Evolutionary conservation across 352 stramenopile genomes (phyloP), one percentile per base, ranked within the genome.

Genomic region (Pythium monospermum): DNA sequence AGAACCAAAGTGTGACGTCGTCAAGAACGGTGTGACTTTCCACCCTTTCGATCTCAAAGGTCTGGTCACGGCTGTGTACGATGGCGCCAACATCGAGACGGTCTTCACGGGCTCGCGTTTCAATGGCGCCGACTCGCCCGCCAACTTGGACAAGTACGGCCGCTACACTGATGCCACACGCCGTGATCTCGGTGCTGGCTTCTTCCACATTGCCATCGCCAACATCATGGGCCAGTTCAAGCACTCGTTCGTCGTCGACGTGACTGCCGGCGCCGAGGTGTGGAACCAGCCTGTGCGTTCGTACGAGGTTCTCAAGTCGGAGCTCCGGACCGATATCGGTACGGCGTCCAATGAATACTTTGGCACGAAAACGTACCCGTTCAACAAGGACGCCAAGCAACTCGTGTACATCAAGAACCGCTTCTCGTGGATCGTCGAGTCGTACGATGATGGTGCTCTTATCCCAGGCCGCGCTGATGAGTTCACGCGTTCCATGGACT

Each of bases 231-330:
- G 66, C 7, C 66, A 56, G 13, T 63, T 75, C 21, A 66, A 69
- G 11, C 2, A 48, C 4, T 52, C 60, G 2, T 80, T 83, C 39
- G 41, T 86, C 1, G 54, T 68, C 12, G 75, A 86, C 27, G 59
- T 76, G 2, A 49, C 45, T 4, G 57, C 61, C 11, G 62, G 58
- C 21, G 32, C 44, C 0, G 39, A 72, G 50, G 73, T 85, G 12
- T 85, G 73, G 71, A 85, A 87, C 62, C 70, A 83, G 50, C 73
- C 73, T 7, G 61, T 87, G 39, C 66, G 69, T 30, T 59, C 66
- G 32, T 78, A 77, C 51, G 49, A 73, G 38, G 53, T 83, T 33
- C 27, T 59, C n/a, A 59, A 69, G 21, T 31, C 62, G 49, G 63
- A 47, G 8, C 56, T 73, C 32, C 42, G 77, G 37, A 44, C 63